A percentile compares a stretch with the other conserved stretches of the same genome.
Evolutionary conservation across 2,329 filamentous ascomycete species (phyloP).

Genomic region (Botrytis deweyae): DNA sequence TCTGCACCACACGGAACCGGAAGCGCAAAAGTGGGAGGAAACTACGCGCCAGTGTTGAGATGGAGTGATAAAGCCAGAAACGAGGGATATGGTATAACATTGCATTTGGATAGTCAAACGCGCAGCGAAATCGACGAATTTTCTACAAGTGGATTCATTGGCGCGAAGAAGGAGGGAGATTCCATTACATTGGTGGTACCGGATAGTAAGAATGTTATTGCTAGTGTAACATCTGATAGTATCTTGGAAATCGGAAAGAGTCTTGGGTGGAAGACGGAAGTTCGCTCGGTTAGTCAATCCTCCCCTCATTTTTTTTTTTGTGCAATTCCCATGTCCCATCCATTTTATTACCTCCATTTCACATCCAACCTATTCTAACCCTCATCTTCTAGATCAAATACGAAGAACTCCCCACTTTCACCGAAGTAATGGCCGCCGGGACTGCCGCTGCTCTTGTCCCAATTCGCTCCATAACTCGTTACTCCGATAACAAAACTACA

Average conservation of each 20-base stretch:
- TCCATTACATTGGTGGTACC: conserved; percentile 66
- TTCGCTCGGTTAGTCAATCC: conserved; percentile 56
- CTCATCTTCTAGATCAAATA: conserved; percentile 57
- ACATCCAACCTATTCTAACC: neutral
- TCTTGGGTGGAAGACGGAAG: conserved; percentile 84
- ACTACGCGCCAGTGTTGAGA: conserved; percentile 88
- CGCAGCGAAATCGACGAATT: conserved; percentile 93
- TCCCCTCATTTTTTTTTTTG: neutral
- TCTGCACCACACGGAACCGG: conserved; percentile 89
- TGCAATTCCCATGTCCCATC: neutral
- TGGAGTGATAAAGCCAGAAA: conserved; percentile 79
- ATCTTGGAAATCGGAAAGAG: conserved; percentile 71
- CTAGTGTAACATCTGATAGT: conserved; percentile 79
- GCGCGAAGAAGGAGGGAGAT: conserved; percentile 57
- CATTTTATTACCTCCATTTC: too few species aligned
- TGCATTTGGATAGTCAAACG: conserved; percentile 85
- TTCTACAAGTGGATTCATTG: conserved; percentile 90
- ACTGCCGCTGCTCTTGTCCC: conserved; percentile 90
- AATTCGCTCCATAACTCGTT: conserved; percentile 84
- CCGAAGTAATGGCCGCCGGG: conserved; percentile 85
- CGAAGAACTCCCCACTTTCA: conserved; percentile 57
- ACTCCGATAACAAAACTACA: conserved; percentile 50
- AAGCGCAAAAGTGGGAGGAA: conserved; percentile 90
- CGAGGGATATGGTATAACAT: conserved; percentile 87
- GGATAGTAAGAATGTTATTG: conserved; percentile 82